Evolutionary conservation across 2,329 filamentous ascomycete species (phyloP), one percentile per base, ranked within the genome.

Genomic region (Microdochium paspali): DNA sequence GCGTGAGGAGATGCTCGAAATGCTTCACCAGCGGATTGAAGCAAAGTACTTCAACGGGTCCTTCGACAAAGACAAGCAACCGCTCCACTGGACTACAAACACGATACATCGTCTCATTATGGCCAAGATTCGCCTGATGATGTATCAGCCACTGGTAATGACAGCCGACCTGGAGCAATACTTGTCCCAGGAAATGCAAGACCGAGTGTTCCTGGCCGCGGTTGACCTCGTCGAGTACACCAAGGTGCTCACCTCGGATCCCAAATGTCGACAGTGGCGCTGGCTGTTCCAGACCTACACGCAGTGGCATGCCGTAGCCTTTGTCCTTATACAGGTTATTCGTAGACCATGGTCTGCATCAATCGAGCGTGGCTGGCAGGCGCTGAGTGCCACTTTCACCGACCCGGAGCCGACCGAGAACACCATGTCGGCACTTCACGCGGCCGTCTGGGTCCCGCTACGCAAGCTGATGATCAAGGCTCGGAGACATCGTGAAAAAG

Each of bases 261-360:
- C 64, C 2, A 64, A 62, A 15, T 70, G 67, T 46, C 68, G 67
- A 10, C 71, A 72, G 44, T 80, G 74, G 71, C 72, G 74, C 18
- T 82, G 78, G 78, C 62, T 79, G 5, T 80, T 77, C 58, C 73
- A 79, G 53, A 77, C 74, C 0, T 80, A 79, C 56, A 76, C 72
- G 0, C 76, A 80, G 50, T 81, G 77, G 75, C 70, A 80, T 52
- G 74, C 77, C 4, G 69, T 80, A 3, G 74, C 76, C 0, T 81
- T 76, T 52, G 64, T 79, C 1, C 54, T 81, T 24, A 66, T 80
- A 12, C 74, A 79, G 54, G 61, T 72, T 1, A 69, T 67, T 13
- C 67, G 70, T 6, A 65, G 73, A 1, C 67, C 71, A 0, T 76
- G 74, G 71, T 72, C 71, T 1, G 61, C 73, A 6, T 65, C 72